These are phyloP conservation scores for Ophiostoma perfectum DNA, from an alignment of 2,329 filamentous ascomycete species.

Conservation along the genomic window DNA sequence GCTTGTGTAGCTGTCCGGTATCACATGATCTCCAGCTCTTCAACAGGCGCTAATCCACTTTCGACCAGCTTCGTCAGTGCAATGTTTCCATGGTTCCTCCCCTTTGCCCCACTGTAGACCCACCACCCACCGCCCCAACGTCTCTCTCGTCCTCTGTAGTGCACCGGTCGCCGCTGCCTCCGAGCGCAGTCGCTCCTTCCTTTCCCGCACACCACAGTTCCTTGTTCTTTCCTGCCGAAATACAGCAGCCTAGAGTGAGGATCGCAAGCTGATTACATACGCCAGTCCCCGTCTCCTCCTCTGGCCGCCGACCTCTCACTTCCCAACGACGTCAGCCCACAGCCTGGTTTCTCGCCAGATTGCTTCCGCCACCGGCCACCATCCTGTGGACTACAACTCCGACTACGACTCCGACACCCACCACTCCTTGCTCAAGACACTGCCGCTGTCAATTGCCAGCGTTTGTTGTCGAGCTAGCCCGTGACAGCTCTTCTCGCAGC, in stretches of 20 bases:
- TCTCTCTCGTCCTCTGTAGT: neutral
- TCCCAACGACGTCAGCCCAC: neutral
- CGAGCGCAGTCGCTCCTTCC: constrained; percentile 16
- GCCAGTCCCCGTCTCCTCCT: neutral
- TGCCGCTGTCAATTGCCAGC: neutral
- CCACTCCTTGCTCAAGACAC: neutral
- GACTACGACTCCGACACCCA: neutral
- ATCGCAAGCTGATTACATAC: constrained; percentile 4
- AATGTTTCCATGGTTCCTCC: neutral
- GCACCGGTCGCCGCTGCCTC: constrained; percentile 10
- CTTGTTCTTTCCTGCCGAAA: constrained; percentile 4
- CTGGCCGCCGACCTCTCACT: neutral
- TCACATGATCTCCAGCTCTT: constrained; percentile 13
- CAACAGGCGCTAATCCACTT: constrained; percentile 17
- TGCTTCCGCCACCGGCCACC: neutral
- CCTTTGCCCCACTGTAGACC: constrained; percentile 15
- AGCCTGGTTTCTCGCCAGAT: neutral
- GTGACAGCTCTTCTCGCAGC: neutral
- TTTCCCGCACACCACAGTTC: constrained; percentile 8
- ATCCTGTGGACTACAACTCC: neutral
- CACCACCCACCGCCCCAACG: constrained; percentile 12
- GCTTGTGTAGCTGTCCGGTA: constrained; percentile 5
- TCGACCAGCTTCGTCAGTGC: constrained; percentile 1
- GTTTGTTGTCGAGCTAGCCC: neutral
- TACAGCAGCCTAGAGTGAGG: constrained; percentile 5